A percentile compares a stretch with the other conserved stretches of the same genome.
phyloP scores from a whole-genome alignment of 2,329 filamentous ascomycete species.

The Bipolaris bicolor region DNA sequence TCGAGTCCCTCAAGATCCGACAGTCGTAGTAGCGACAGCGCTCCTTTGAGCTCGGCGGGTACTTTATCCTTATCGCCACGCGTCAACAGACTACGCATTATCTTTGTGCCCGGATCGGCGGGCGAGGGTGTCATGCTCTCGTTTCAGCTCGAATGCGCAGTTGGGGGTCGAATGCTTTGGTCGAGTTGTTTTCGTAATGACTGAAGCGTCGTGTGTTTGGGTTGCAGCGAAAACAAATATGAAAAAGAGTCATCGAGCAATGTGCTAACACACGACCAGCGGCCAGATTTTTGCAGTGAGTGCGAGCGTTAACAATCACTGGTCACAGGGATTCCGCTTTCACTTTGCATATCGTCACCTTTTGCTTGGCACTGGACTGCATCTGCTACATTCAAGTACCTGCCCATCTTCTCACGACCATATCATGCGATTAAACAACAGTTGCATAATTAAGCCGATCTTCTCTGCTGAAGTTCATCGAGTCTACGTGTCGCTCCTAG shows the following conservation, averaged over 20 bases:
- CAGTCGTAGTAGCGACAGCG: conserved; percentile 35
- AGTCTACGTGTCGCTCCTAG: too few relatives aligned
- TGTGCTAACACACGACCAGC: not conserved
- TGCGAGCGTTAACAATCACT: not conserved
- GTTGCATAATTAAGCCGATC: too few relatives aligned
- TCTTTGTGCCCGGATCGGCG: conserved; percentile 11
- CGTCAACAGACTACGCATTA: conserved; percentile 24
- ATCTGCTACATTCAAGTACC: not conserved
- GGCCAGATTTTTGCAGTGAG: not conserved
- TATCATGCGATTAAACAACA: not conserved
- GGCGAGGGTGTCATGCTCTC: conserved; percentile 13
- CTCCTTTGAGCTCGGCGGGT: conserved; percentile 25
- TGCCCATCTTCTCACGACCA: not conserved
- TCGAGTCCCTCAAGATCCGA: conserved; percentile 32
- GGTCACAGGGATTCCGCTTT: not conserved
- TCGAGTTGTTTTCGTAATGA: not conserved
- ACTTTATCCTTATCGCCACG: conserved; percentile 22
- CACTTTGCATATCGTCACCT: not conserved
- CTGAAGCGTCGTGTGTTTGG: not conserved
- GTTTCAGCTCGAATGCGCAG: not conserved
- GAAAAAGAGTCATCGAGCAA: not conserved
- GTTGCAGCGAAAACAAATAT: not conserved
- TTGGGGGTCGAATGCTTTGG: not conserved
- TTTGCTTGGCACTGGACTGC: not conserved
- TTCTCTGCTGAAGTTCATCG: too few relatives aligned